These are phyloP conservation scores for Hysterium pulicare DNA, from an alignment of 2,329 filamentous ascomycete species.

Conservation along the genomic window DNA sequence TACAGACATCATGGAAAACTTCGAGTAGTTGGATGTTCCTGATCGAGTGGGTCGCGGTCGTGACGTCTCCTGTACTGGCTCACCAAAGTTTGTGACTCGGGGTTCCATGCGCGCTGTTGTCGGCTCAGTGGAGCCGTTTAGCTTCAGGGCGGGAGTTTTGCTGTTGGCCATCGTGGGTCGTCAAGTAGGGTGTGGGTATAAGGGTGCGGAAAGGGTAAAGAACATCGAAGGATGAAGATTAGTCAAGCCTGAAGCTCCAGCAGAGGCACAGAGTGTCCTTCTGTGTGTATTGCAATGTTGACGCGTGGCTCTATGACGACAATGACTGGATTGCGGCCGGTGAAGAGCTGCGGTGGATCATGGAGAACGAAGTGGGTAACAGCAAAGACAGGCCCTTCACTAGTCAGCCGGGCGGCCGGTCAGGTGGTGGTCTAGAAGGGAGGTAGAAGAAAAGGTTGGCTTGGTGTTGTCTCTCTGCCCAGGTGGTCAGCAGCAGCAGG, in stretches of 20 bases:
- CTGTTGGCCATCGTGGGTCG: slow-evolving; percentile 21
- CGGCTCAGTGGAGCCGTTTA: slow-evolving; percentile 31
- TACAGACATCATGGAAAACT: slow-evolving; percentile 43
- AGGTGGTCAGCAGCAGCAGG: too few relatives aligned
- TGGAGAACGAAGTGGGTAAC: not conserved
- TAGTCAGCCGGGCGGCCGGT: not conserved
- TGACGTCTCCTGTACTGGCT: slow-evolving; percentile 5
- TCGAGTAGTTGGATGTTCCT: slow-evolving; percentile 30
- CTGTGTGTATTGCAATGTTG: not conserved
- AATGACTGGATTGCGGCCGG: not conserved
- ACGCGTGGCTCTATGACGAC: slow-evolving; percentile 1
- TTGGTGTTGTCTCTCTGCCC: too few relatives aligned
- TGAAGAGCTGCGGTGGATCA: not conserved
- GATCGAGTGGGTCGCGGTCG: slow-evolving; percentile 15
- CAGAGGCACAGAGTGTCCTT: not conserved
- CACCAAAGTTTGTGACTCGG: slow-evolving; percentile 16
- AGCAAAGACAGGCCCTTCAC: not conserved
- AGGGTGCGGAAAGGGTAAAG: not conserved
- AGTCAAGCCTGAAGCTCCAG: not conserved
- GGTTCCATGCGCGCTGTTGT: slow-evolving; percentile 26
- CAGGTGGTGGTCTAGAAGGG: not conserved
- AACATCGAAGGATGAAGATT: not conserved
- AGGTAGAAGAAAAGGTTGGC: too few relatives aligned
- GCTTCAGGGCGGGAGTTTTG: slow-evolving; percentile 27
- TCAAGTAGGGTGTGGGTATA: not conserved